Percentiles rank a stretch among this genome's conserved stretches.
Evolutionary conservation across 441 rosid genomes (phyloP).

Genomic region (Bocquillonia castaneifolia): DNA sequence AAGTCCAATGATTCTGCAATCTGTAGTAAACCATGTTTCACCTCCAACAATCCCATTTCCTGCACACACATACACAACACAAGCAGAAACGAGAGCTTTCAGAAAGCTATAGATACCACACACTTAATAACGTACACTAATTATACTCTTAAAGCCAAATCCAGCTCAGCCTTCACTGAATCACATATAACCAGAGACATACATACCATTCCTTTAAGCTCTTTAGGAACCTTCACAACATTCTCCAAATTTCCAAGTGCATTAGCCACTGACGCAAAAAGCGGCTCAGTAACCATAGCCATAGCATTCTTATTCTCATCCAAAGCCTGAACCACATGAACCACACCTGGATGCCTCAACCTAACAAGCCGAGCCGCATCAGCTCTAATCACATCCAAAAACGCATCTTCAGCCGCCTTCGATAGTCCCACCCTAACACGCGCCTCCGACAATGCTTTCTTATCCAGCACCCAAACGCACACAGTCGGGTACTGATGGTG

Average conservation of each 20-base stretch:
- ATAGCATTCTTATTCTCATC: constrained; percentile 90
- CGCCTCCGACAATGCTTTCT: constrained; percentile 68
- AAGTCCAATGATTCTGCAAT: constrained; percentile 90
- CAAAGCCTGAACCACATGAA: constrained; percentile 88
- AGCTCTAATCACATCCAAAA: constrained; percentile 67
- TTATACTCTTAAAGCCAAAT: background rate
- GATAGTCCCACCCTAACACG: constrained; percentile 67
- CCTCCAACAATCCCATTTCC: constrained; percentile 97
- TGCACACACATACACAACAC: constrained; percentile 17
- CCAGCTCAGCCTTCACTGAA: background rate
- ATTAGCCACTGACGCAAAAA: constrained; percentile 82
- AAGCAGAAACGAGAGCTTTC: constrained; percentile 19
- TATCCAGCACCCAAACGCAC: constrained; percentile 91
- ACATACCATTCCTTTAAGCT: constrained; percentile 68
- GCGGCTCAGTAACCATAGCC: constrained; percentile 95
- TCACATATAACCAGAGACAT: background rate
- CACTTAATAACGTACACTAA: too few relatives aligned
- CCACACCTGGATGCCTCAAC: constrained; percentile 91
- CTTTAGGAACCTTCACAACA: constrained; percentile 64
- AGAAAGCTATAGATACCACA: constrained; percentile 6
- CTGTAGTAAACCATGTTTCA: constrained; percentile 94
- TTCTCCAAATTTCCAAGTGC: constrained; percentile 73
- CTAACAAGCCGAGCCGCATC: constrained; percentile 75
- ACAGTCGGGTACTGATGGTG: constrained; percentile 85
- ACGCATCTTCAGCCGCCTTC: constrained; percentile 72